These are phyloP conservation scores for Xanthoconium stramineum DNA, from an alignment of 768 basidiomycete species.

Conservation along the genomic window DNA sequence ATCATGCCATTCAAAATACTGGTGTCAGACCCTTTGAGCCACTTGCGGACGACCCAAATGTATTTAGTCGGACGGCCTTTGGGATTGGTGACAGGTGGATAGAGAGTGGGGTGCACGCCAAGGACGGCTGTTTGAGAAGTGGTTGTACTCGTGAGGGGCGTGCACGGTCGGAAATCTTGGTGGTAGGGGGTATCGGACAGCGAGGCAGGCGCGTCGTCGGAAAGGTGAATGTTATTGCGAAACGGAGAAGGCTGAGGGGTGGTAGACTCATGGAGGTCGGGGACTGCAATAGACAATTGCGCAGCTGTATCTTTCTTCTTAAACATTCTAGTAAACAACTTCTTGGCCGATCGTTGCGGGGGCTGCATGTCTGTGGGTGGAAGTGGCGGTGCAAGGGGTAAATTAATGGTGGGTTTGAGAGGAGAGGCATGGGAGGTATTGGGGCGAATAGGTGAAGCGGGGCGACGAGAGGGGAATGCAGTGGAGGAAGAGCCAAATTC, in stretches of 20 bases:
- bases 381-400: constrained; percentile 16
- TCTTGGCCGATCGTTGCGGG: constrained; percentile 47
- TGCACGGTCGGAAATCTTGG: constrained; percentile 13
- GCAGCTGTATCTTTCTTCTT: constrained; percentile 44
- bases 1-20: constrained; percentile 46
- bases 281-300: constrained; percentile 20
- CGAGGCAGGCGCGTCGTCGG: constrained; percentile 17
- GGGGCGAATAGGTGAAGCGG: constrained; percentile 9
- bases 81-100: constrained; percentile 42
- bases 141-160: constrained; percentile 8
- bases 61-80: constrained; percentile 48
- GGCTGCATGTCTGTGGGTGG: constrained; percentile 18
- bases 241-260: constrained; percentile 20
- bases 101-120: constrained; percentile 66
- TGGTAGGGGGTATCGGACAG: constrained; percentile 6
- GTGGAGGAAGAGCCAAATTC: constrained; percentile 19
- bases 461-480: constrained; percentile 5
- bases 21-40: constrained; percentile 60
- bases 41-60: constrained; percentile 72
- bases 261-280: constrained; percentile 23
- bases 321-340: constrained; percentile 69
- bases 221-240: constrained; percentile 3
- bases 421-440: not conserved
- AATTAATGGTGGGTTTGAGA: constrained; percentile 12
- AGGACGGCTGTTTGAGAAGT: constrained; percentile 48